These are phyloP conservation scores for Clavariopsis aquatica DNA, from an alignment of 495 filamentous ascomycete genomes.

Conservation along the genomic window DNA sequence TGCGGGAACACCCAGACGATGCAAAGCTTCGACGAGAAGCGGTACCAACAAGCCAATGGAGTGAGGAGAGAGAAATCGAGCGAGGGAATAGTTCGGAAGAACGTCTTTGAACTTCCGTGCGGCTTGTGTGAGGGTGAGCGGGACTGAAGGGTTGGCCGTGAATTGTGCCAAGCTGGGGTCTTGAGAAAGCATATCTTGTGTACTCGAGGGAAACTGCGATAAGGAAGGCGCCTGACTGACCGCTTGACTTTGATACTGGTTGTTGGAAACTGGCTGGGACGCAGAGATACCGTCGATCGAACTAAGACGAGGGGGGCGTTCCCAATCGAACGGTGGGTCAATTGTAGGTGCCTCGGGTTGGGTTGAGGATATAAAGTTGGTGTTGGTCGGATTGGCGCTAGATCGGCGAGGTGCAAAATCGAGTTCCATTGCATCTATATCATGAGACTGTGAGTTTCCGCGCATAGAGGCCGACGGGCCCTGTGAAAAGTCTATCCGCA, in stretches of 20 bases:
- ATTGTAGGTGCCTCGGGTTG: conserved; percentile 75
- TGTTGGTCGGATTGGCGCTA: conserved; percentile 19
- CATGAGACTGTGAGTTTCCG: conserved; percentile 37
- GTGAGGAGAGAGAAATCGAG: conserved; percentile 87
- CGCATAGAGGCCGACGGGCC: conserved; percentile 58
- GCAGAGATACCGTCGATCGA: conserved; percentile 48
- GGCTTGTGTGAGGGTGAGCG: conserved; percentile 78
- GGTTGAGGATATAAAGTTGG: conserved; percentile 60
- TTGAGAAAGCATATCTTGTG: conserved; percentile 70
- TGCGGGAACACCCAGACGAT: conserved; percentile 77
- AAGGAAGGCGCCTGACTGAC: conserved; percentile 37
- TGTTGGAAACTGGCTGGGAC: conserved; percentile 46
- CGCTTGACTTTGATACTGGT: conserved; percentile 45
- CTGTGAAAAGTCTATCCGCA: conserved; percentile 87
- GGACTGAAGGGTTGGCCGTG: conserved; percentile 73
- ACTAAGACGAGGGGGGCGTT: conserved; percentile 48
- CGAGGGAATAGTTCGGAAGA: conserved; percentile 74
- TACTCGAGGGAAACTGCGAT: conserved; percentile 37
- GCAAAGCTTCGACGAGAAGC: conserved; percentile 75
- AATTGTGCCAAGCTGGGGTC: conserved; percentile 95
- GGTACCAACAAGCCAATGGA: conserved; percentile 75
- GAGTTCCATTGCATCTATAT: conserved; percentile 50
- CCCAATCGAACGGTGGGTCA: conserved; percentile 74
- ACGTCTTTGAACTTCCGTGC: conserved; percentile 89
- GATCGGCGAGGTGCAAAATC: conserved; percentile 43